These are phyloP conservation scores for Testicularia cyperi DNA, from an alignment of 1,284 basidiomycete genomes.

Conservation along the genomic window DNA sequence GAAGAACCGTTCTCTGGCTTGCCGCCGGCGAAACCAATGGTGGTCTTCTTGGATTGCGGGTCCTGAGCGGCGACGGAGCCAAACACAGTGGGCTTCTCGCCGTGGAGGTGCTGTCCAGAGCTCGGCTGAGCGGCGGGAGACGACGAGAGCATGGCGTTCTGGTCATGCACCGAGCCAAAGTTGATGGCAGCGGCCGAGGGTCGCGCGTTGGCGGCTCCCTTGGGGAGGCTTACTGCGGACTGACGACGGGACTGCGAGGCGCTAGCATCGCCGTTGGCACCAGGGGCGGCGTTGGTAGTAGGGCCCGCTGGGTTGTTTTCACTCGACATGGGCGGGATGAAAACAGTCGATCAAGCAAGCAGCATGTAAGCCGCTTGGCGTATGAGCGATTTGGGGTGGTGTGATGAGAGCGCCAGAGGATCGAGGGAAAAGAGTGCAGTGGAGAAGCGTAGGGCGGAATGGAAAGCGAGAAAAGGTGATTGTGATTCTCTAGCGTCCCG, in stretches of 20 bases:
- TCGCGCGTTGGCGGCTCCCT: conserved; percentile 31
- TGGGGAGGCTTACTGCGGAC: conserved; percentile 54
- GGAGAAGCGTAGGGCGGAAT: too few relatives aligned
- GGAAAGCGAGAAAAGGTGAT: too few relatives aligned
- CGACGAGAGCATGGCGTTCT: conserved; percentile 60
- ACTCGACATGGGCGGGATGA: conserved; percentile 41
- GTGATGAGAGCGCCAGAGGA: conserved; percentile 2
- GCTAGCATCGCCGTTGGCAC: conserved; percentile 35
- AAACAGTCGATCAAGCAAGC: conserved; percentile 30
- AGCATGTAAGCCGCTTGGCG: conserved; percentile 16
- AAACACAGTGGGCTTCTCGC: conserved; percentile 59
- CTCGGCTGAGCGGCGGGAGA: conserved; percentile 60
- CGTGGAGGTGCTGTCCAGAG: conserved; percentile 53
- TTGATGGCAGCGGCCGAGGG: conserved; percentile 56
- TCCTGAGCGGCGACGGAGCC: conserved; percentile 55
- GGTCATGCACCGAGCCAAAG: conserved; percentile 61
- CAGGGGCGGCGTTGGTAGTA: conserved; percentile 29
- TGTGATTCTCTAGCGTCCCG: too few relatives aligned
- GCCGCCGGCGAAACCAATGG: conserved; percentile 45
- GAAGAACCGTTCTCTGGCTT: conserved; percentile 69
- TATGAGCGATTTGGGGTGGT: conserved; percentile 5
- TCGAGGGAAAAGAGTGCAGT: conserved; percentile 1
- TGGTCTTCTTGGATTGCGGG: conserved; percentile 51
- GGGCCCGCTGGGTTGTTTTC: conserved; percentile 33
- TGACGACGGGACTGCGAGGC: conserved; percentile 29